A percentile compares a stretch with the other conserved stretches of the same genome.
phyloP scores from a whole-genome alignment of 345 rosid species.

The Salix brachista region DNA sequence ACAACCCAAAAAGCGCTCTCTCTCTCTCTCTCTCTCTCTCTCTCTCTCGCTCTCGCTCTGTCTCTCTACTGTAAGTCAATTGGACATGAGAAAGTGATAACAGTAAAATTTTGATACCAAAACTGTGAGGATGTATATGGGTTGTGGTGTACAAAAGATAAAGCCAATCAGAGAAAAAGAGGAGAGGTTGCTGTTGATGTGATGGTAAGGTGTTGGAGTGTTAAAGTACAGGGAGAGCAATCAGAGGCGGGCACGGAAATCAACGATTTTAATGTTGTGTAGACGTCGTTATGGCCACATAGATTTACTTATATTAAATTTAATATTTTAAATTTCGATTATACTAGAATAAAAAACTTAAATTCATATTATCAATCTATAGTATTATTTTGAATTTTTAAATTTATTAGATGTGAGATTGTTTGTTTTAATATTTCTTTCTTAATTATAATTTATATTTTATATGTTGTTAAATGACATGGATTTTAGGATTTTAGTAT shows the following conservation, averaged over 20 bases:
- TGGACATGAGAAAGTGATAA: conserved; percentile 7
- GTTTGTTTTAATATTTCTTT: no score
- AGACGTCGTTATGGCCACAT: neutral
- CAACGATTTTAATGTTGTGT: neutral
- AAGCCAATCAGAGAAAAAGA: neutral
- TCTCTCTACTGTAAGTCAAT: conserved; percentile 9
- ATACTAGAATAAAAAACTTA: no score
- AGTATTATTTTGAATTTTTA: no score
- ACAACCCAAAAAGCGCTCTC: neutral
- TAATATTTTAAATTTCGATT: no score
- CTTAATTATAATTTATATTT: no score
- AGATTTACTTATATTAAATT: neutral
- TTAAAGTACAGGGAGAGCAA: neutral
- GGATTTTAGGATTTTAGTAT: no score
- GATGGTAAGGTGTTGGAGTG: neutral
- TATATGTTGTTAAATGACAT: no score
- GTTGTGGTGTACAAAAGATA: neutral
- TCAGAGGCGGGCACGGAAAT: conserved; percentile 10
- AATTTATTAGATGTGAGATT: no score
- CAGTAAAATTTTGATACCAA: neutral
- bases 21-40: neutral
- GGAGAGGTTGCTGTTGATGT: neutral
- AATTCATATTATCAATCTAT: no score
- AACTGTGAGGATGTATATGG: neutral
- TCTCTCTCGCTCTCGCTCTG: neutral